Evolutionary conservation across 352 stramenopile genomes (phyloP).

Genomic region (Paralagenidium karlingii): DNA sequence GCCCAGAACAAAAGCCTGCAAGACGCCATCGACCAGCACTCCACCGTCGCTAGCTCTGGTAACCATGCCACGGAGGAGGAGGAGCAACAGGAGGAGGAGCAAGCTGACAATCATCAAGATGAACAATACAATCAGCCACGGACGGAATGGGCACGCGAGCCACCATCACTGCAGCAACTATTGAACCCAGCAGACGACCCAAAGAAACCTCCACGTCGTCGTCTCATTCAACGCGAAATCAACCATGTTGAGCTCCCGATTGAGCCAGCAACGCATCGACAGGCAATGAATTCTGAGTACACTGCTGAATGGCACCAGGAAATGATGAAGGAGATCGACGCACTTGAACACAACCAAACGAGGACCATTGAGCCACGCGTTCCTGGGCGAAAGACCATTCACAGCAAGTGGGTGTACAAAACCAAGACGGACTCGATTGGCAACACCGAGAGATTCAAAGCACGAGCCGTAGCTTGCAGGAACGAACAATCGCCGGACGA

Average conservation of each 20-base stretch:
- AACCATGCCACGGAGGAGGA: no score
- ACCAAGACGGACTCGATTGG: background rate
- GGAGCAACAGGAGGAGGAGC: no score
- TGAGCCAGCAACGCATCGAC: no score
- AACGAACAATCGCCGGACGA: background rate
- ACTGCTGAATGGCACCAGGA: background rate
- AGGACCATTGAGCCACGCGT: background rate
- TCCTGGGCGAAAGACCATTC: background rate
- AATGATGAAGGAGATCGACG: background rate
- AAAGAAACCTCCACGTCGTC: no score
- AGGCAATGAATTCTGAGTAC: background rate
- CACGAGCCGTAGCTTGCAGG: background rate
- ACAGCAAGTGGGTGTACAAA: background rate
- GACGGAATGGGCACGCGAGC: background rate
- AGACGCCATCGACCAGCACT: background rate
- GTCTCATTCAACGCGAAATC: no score
- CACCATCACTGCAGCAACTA: no score
- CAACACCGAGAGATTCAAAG: background rate
- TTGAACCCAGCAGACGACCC: no score
- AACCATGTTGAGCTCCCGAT: no score
- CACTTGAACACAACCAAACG: background rate
- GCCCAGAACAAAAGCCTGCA: slow-evolving; percentile 2
- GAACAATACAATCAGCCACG: no score
- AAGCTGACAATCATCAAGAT: no score
- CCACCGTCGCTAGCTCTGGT: no score